These are phyloP conservation scores for Patellifolia procumbens DNA, from an alignment of 179 eudicot species.

Conservation along the genomic window DNA sequence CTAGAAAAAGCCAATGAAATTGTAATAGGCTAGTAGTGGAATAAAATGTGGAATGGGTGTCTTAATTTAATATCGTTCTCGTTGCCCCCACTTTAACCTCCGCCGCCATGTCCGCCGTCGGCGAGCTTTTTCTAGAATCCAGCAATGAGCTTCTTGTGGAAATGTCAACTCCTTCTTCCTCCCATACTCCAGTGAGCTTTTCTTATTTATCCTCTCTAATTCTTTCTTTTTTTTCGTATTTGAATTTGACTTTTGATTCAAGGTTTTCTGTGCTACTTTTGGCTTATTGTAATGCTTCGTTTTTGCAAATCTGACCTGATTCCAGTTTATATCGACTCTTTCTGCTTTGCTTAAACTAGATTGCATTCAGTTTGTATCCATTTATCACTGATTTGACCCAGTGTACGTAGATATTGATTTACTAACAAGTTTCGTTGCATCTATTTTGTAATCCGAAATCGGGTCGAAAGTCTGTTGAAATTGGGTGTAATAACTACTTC, in stretches of 20 bases:
- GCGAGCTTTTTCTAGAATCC: constrained; percentile 24
- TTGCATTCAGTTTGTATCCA: background rate
- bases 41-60: too few species aligned
- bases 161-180: background rate
- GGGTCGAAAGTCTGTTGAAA: background rate
- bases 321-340: background rate
- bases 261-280: background rate
- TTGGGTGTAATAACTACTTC: background rate
- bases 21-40: too few species aligned
- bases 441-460: too few species aligned
- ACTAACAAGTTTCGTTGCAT: background rate
- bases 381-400: background rate
- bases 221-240: background rate
- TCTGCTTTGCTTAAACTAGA: background rate
- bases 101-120: constrained; percentile 33
- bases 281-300: background rate
- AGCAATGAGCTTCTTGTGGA: constrained; percentile 17
- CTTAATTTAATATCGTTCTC: background rate
- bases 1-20: too few species aligned
- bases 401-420: background rate
- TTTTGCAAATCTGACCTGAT: constrained; percentile 3
- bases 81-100: background rate
- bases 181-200: constrained; percentile 9
- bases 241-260: background rate
- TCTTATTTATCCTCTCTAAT: background rate